phyloP scores from a whole-genome alignment of 305 asterid species.

The Nicotiana rustica region DNA sequence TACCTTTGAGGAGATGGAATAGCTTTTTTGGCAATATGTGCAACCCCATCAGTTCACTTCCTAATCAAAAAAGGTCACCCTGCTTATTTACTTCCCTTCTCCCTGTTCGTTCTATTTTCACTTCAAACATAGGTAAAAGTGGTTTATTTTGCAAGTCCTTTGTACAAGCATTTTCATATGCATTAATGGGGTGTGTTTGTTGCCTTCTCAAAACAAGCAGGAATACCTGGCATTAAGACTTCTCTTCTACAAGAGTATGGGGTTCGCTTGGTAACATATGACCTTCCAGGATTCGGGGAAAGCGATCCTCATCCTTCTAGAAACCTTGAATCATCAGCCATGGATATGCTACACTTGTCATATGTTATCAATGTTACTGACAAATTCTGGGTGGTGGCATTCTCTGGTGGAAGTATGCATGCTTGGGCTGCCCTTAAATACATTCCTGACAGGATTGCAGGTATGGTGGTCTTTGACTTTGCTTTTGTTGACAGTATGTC shows the following conservation, averaged over 20 bases:
- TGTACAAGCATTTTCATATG: neutral
- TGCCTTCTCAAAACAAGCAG: conserved; percentile 46
- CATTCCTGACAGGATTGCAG: conserved; percentile 92
- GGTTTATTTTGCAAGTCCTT: neutral
- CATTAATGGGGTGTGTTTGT: conserved; percentile 35
- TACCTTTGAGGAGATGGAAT: neutral
- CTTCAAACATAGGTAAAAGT: neutral
- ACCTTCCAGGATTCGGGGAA: conserved; percentile 94
- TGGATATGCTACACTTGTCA: conserved; percentile 84
- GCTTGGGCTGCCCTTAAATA: conserved; percentile 94
- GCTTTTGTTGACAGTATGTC: neutral
- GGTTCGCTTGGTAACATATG: conserved; percentile 75
- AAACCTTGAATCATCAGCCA: conserved; percentile 86
- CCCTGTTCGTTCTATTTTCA: neutral
- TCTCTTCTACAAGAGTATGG: conserved; percentile 78
- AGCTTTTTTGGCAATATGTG: neutral
- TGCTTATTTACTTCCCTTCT: neutral
- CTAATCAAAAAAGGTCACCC: neutral
- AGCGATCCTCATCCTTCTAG: conserved; percentile 89
- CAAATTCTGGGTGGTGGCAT: conserved; percentile 91
- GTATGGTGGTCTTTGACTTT: conserved; percentile 42
- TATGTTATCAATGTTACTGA: conserved; percentile 77
- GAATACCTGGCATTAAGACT: conserved; percentile 79
- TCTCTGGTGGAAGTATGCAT: conserved; percentile 81
- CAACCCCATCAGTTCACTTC: neutral